Conservation (phyloP, 148 eudicot genomes). For the Heliamphora exappendiculata region DNA sequence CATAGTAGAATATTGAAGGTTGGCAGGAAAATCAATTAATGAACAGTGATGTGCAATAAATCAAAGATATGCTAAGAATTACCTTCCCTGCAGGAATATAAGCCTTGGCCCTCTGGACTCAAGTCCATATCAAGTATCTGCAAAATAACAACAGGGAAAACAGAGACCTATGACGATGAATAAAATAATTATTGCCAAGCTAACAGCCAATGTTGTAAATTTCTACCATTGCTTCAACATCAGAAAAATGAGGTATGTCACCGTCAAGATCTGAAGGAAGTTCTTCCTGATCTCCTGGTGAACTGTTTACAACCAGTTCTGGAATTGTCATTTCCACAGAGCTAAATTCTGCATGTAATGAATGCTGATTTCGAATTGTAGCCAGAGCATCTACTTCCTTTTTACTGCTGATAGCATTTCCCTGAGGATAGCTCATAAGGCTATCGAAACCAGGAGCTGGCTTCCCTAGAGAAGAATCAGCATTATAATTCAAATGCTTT, state of each 20-base stretch:
- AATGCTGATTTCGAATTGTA: constrained; percentile 2
- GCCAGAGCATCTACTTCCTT: not conserved
- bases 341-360: constrained; percentile 10
- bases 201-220: not conserved
- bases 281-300: constrained; percentile 19
- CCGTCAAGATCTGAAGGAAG: constrained; percentile 21
- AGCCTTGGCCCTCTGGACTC: constrained; percentile 44
- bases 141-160: constrained; percentile 3
- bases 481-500: not conserved
- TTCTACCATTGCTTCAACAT: constrained; percentile 44
- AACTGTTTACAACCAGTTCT: constrained; percentile 2
- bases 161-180: not conserved
- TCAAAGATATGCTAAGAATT: constrained; percentile 4
- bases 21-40: not conserved
- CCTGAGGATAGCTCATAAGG: not conserved
- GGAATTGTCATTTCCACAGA: constrained; percentile 7
- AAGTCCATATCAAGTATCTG: constrained; percentile 71
- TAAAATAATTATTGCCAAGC: not conserved
- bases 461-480: not conserved
- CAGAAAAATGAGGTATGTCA: constrained; percentile 36
- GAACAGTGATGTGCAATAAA: not conserved
- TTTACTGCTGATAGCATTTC: not conserved
- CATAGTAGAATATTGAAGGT: not conserved
- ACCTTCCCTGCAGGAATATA: constrained; percentile 35
- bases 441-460: not conserved